Base-by-base conservation (phyloP, 768 basidiomycete species). In the Boletellus emodensis region DNA sequence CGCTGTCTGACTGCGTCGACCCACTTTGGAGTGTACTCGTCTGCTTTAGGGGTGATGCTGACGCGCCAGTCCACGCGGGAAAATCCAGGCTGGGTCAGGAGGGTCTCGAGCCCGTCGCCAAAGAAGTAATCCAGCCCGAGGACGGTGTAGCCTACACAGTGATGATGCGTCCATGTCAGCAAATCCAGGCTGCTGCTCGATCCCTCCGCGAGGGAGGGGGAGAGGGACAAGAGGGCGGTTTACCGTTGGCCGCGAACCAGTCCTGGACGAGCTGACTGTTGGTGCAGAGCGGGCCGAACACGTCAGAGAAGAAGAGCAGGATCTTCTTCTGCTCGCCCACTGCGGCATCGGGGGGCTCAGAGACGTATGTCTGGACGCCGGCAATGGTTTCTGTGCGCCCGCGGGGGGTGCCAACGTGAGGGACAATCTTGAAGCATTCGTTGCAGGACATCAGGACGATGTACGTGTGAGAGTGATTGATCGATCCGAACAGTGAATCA, bases 81-180 rank as follows among this genome's bases (percentile, higher is more conserved):
- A 40, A 72, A 75, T 15, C 42, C 62, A 11, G 70, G 65, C 34
- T 75, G 69, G 3, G 67, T 62, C 18, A 66, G 60, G 53, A 77
- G 72, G 1, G 57, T 47, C n/a, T 75, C 57, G 1, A 84, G 57
- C 11, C 76, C 70, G 46, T 84, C 80, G 7, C 83, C 81, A 44
- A 82, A 73, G 65, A 86, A 84, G 63, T 83, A 85, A 53, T 85
- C 84, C 37, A 78, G 64, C 2, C 81, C 82, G 5, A 84, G 62
- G 4, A 85, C 82, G 40, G 71, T 65, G 59, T 77, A 85, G 1
- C 83, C 83, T 84, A n/a, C n/a, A n/a, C n/a, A n/a, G n/a, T n/a
- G n/a, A n/a, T 13, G 15, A n/a, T 10, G 33, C 13, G 12, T 18
- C 17, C 17, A n/a, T 6, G n/a, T 1, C 15, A 30, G 3, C 28